phyloP scores from a whole-genome alignment of 2,329 filamentous ascomycete species.

The Stagonosporopsis cucurbitacearum region DNA sequence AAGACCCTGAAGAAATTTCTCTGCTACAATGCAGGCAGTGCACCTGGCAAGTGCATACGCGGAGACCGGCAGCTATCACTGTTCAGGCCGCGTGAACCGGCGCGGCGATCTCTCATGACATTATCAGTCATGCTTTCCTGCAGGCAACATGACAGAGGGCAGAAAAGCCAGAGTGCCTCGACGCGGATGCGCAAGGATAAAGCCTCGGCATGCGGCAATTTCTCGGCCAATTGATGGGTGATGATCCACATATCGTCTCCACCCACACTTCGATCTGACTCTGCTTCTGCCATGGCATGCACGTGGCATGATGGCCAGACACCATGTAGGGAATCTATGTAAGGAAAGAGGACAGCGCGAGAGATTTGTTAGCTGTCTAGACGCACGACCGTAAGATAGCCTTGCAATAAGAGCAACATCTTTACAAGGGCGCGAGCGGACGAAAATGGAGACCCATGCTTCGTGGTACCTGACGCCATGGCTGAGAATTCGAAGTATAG shows the following conservation, averaged over 20 bases:
- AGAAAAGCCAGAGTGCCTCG: background rate
- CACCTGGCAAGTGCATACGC: background rate
- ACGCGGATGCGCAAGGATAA: background rate
- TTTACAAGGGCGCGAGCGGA: background rate
- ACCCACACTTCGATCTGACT: background rate
- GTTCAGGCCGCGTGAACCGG: background rate
- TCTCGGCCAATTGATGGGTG: background rate
- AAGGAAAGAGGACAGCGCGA: background rate
- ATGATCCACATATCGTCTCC: conserved; percentile 3
- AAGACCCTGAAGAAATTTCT: conserved; percentile 17
- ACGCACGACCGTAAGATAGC: background rate
- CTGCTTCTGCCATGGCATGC: background rate
- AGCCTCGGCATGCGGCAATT: background rate
- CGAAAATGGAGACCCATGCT: background rate
- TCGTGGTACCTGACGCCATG: background rate
- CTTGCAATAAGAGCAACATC: background rate
- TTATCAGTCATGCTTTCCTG: conserved; percentile 1
- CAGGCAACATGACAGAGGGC: conserved; percentile 13
- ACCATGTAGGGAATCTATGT: background rate
- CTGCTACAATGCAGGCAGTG: conserved; percentile 1
- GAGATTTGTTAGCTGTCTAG: background rate
- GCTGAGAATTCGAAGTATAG: background rate
- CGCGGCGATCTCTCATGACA: background rate
- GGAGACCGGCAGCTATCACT: background rate
- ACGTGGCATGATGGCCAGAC: background rate